Base-by-base conservation (phyloP, 495 filamentous ascomycete species). In the Lindgomyces ingoldianus region DNA sequence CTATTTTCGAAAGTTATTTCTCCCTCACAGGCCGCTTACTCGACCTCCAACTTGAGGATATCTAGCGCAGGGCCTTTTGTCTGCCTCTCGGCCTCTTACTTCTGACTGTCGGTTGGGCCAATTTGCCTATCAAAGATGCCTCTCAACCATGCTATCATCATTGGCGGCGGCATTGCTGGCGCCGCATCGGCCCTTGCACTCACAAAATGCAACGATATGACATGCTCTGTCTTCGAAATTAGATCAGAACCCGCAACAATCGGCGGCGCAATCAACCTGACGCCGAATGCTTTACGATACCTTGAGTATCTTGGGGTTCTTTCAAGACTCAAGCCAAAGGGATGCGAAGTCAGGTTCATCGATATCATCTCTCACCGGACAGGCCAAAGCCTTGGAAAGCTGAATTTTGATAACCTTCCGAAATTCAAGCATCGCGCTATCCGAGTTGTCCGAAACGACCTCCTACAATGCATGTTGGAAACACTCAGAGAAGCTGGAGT, bases 141-240 rank as follows among this genome's bases (percentile, higher is more conserved):
- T 2, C 52, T 63, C 39, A 29, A 62, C 12, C 50, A 58, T n/a
- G 56, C 51, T 19, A 69, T 65, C 42, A 65, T 69, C 41, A 69
- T 69, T 24, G 66, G 66, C 11, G 66, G 61, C 18, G 66, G 66
- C 16, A 69, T 69, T 27, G 24, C 66, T 2, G 66, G 66, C 21
- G 25, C 61, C 18, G 55, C 60, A 21, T 48, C 57, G 9, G 66
- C 66, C 42, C 21, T 69, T 25, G 59, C 60, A 10, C 66, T 69
- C 29, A 60, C 44, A 11, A 50, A 52, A 4, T 39, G 36, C 16
- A 60, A 61, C 26, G 29, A 33, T 8, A 46, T 69, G n/a, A 46
- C 27, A 10, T 60, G 54, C 45, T 47, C 60, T 26, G 33, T 69
- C 18, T 69, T 59, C 44, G 66, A 69, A 42, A 60, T 69, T 25